Percentiles rank a stretch among this genome's conserved stretches.
Conservation (phyloP, 257 asterid genomes). For the Solanum peruvianum region DNA sequence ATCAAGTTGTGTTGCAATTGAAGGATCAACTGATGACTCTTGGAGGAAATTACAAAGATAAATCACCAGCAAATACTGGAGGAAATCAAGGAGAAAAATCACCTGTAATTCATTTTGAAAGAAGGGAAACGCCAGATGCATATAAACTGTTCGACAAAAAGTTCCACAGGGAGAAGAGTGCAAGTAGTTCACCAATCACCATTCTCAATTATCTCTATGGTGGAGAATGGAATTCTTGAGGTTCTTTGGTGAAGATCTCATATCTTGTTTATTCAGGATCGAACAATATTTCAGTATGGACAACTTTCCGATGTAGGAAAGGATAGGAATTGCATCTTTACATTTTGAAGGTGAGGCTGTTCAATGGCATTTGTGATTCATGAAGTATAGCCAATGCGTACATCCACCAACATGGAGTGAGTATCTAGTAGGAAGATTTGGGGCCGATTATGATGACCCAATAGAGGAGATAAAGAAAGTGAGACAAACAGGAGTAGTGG, state of each 20-base stretch:
- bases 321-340: not conserved
- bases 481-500: no score
- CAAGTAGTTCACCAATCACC: not conserved
- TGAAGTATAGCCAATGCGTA: not conserved
- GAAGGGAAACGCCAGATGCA: not conserved
- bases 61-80: no score
- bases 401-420: not conserved
- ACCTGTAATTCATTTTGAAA: not conserved
- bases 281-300: not conserved
- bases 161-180: not conserved
- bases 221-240: not conserved
- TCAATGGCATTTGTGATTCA: not conserved
- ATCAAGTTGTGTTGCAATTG: no score
- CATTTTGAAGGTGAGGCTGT: not conserved
- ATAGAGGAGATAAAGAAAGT: no score
- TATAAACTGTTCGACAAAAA: not conserved
- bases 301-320: not conserved
- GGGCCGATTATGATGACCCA: not conserved
- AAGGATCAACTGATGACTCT: no score
- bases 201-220: not conserved
- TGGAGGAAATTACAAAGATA: no score
- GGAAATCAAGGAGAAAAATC: no score
- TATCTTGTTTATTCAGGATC: not conserved
- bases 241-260: not conserved
- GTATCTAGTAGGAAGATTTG: not conserved